These are phyloP conservation scores for Russula sp. DNA, from an alignment of 768 basidiomycete species.

Conservation along the genomic window DNA sequence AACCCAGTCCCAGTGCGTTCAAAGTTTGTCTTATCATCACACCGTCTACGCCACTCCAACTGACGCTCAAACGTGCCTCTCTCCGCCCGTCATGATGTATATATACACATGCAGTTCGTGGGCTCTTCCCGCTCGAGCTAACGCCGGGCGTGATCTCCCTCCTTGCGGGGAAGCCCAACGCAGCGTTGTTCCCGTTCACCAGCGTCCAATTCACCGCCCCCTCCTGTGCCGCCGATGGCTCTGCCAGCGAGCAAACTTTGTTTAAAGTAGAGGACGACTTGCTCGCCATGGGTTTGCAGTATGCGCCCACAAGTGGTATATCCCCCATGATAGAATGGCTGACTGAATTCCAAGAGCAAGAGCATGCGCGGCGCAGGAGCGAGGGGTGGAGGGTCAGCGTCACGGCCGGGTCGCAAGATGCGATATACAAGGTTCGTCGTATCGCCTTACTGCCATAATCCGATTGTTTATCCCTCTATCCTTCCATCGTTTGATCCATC, in stretches of 20 bases:
- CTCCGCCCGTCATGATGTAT: too few relatives aligned
- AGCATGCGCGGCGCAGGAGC: conserved; percentile 57
- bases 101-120: conserved; percentile 43
- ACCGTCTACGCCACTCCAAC: background rate
- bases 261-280: conserved; percentile 57
- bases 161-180: conserved; percentile 90
- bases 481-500: background rate
- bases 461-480: background rate
- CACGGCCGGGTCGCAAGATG: conserved; percentile 85
- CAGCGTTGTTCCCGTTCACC: conserved; percentile 86
- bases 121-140: conserved; percentile 75
- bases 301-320: conserved; percentile 70
- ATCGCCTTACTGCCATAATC: background rate
- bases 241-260: conserved; percentile 42
- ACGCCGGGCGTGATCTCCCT: conserved; percentile 75
- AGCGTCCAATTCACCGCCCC: conserved; percentile 65
- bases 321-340: conserved; percentile 67
- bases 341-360: conserved; percentile 61
- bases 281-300: conserved; percentile 69
- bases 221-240: conserved; percentile 39
- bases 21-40: background rate
- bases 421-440: conserved; percentile 72
- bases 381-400: conserved; percentile 73
- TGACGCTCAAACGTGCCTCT: background rate
- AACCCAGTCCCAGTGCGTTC: conserved; percentile 54